Percentiles rank a stretch among this genome's conserved stretches.
phyloP scores from a whole-genome alignment of 208 protist genomes.

The Trypanosoma melophagium region DNA sequence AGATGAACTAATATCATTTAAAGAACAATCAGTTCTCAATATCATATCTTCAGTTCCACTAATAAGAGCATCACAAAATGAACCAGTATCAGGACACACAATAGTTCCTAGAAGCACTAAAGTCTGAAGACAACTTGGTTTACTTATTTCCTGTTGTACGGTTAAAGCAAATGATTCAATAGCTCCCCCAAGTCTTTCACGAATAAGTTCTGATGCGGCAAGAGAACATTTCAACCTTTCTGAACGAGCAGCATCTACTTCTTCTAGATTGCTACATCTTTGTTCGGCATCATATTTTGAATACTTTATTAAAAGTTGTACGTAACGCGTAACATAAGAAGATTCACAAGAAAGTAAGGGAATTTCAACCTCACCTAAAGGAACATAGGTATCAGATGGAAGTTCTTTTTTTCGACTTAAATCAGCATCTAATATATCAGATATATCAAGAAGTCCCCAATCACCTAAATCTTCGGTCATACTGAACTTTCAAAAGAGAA shows the following conservation, averaged over 20 bases:
- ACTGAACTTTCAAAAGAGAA: neutral
- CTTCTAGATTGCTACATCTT: slow-evolving; percentile 36
- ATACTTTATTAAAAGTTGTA: slow-evolving; percentile 29
- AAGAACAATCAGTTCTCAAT: slow-evolving; percentile 19
- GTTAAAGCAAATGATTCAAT: slow-evolving; percentile 46
- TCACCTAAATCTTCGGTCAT: slow-evolving; percentile 38
- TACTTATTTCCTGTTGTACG: slow-evolving; percentile 28
- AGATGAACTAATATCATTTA: slow-evolving; percentile 36
- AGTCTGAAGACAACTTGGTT: slow-evolving; percentile 36
- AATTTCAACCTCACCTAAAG: slow-evolving; percentile 33
- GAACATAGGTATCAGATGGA: slow-evolving; percentile 7
- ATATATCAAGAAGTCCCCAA: slow-evolving; percentile 76
- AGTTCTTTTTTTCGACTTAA: slow-evolving; percentile 23
- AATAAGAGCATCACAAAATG: slow-evolving; percentile 50
- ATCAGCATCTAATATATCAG: slow-evolving; percentile 55
- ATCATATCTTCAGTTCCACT: slow-evolving; percentile 47
- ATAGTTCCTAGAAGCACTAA: slow-evolving; percentile 35
- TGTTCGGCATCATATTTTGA: slow-evolving; percentile 27
- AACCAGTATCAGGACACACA: slow-evolving; percentile 22
- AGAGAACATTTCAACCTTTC: slow-evolving; percentile 38
- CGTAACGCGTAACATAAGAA: slow-evolving; percentile 20
- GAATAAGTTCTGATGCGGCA: slow-evolving; percentile 49
- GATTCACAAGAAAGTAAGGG: slow-evolving; percentile 33
- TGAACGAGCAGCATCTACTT: slow-evolving; percentile 30
- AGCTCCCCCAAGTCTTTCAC: slow-evolving; percentile 41